Base-by-base conservation (phyloP, 768 basidiomycete genomes). In the Lactifluus rugatus region DNA sequence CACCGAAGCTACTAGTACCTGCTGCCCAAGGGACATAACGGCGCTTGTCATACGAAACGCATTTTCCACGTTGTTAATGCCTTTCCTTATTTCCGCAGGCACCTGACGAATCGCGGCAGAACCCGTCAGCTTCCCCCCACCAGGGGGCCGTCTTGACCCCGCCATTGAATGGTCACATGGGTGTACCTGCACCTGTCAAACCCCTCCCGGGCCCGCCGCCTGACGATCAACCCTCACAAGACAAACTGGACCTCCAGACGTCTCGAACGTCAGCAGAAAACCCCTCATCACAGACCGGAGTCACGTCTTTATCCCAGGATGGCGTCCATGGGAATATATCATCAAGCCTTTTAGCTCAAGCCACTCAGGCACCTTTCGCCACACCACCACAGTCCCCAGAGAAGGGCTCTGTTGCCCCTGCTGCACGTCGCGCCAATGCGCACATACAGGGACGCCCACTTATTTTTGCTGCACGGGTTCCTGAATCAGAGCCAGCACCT, bases 1-100 rank as follows among this genome's bases (percentile, higher is more conserved):
- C 53, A 54, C 57, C 39, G 26, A 36, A 21, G 25, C 31, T 16
- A 23, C 21, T 23, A 11, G 5, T 44, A 23, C 42, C 9, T 51
- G 23, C n/a, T 47, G 28, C 37, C 36, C 16, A 23, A 39, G 16
- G 37, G 9, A 42, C n/a, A 51, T 52, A n/a, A 51, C 44, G 49
- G 44, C 49, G 56, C 25, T 31, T 41, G 36, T 34, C 39, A 36
- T 42, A 47, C 31, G 37, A 54, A 60, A 56, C 17, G 54, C 49
- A 10, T 25, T 25, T 11, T 41, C 17, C 54, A 34, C 54, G 44
- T 60, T 56, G 54, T 52, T 56, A 39, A 60, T 17, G 17, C 44
- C 34, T 26, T 41, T 48, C 37, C 54, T 59, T 51, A 56, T 60
- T n/a, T 32, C 49, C 48, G 49, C 44, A 60, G 59, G 54, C 49